A percentile compares a stretch with the other conserved stretches of the same genome.
phyloP scores from a whole-genome alignment of 352 stramenopile species.

The Elongisporangium prolatum region DNA sequence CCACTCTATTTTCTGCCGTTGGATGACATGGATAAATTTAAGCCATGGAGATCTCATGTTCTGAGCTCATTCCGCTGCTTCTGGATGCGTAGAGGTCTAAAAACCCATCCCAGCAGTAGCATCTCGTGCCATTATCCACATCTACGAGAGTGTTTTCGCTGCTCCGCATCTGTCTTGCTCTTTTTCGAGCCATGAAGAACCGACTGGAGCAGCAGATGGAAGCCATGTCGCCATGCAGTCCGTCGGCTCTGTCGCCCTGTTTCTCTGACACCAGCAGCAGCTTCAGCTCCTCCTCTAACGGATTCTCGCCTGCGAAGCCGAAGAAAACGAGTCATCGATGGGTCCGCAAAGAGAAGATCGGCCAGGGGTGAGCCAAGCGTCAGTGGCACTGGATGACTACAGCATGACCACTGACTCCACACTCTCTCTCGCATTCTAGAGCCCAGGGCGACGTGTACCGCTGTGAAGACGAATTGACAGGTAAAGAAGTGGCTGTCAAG shows the following conservation, averaged over 20 bases:
- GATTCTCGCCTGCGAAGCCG: constrained; percentile 17
- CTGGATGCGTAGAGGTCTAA: neutral
- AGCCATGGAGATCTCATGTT: neutral
- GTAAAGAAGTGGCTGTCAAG: constrained; percentile 58
- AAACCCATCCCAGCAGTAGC: neutral
- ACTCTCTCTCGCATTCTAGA: constrained; percentile 6
- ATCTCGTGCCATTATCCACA: neutral
- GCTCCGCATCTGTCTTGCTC: neutral
- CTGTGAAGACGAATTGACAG: constrained; percentile 48
- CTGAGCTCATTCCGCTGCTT: neutral
- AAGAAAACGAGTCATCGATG: constrained; percentile 18
- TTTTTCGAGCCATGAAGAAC: neutral
- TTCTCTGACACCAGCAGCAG: constrained; percentile 21
- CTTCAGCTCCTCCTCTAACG: constrained; percentile 16
- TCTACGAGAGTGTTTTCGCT: neutral
- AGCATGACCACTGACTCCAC: constrained; percentile 1
- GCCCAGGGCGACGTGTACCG: constrained; percentile 72
- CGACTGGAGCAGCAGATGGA: neutral
- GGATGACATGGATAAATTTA: neutral
- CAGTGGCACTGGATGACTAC: neutral
- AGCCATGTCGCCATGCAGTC: neutral
- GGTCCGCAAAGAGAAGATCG: constrained; percentile 77
- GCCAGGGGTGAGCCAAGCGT: constrained; percentile 59
- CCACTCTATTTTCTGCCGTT: neutral
- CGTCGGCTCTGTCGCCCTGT: constrained; percentile 20